These are phyloP conservation scores for Cryptosporidium meleagridis DNA, from an alignment of 169 alveolate species.

Conservation along the genomic window DNA sequence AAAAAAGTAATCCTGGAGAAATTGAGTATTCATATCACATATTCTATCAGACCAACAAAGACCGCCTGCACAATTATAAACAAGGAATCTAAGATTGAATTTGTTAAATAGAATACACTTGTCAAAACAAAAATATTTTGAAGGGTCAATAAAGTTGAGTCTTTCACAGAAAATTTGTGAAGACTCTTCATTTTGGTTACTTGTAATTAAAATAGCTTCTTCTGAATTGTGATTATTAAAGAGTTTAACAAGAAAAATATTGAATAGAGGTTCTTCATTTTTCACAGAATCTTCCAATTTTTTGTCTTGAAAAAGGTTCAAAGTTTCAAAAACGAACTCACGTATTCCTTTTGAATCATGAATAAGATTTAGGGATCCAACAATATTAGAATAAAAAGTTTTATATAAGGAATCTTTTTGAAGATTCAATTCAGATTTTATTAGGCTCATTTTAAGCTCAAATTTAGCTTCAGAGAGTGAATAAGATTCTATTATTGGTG, in stretches of 20 bases:
- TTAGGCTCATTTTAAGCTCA: slow-evolving; percentile 41
- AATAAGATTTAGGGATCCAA: slow-evolving; percentile 16
- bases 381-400: slow-evolving; percentile 13
- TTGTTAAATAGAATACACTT: slow-evolving; percentile 30
- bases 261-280: background rate
- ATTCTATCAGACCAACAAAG: slow-evolving; percentile 74
- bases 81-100: slow-evolving; percentile 46
- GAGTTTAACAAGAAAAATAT: slow-evolving; percentile 22
- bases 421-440: slow-evolving; percentile 1
- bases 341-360: slow-evolving; percentile 23
- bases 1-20: slow-evolving; percentile 46
- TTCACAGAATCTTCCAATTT: background rate
- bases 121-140: slow-evolving; percentile 43
- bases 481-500: slow-evolving; percentile 3
- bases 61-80: background rate
- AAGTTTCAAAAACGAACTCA: background rate
- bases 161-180: background rate
- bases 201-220: slow-evolving; percentile 29
- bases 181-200: background rate
- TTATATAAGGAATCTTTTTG: background rate
- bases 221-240: slow-evolving; percentile 7
- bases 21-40: slow-evolving; percentile 37
- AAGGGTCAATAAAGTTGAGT: slow-evolving; percentile 28
- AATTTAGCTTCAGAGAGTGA: slow-evolving; percentile 23
- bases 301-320: slow-evolving; percentile 1